These are phyloP conservation scores for Ottelia alismoides DNA, from an alignment of 106 monocot genomes.

Conservation along the genomic window DNA sequence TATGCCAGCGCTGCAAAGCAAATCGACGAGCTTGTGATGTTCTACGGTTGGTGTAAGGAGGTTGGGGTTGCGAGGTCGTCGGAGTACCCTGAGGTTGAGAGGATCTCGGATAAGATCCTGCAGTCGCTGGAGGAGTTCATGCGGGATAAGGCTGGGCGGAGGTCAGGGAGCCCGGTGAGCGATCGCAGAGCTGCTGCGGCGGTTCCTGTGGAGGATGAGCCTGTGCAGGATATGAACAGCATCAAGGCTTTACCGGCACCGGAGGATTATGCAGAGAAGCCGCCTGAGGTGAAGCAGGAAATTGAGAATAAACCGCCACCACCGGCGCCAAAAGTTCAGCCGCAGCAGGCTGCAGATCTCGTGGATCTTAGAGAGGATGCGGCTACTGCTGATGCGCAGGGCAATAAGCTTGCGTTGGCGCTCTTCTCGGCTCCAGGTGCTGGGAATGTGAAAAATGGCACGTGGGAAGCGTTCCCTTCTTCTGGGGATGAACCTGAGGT, in stretches of 20 bases:
- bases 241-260: too few relatives aligned
- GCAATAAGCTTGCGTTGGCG: constrained; percentile 56
- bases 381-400: constrained; percentile 36
- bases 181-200: too few relatives aligned
- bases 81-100: constrained; percentile 76
- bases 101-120: constrained; percentile 61
- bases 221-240: too few relatives aligned
- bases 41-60: constrained; percentile 78
- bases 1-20: constrained; percentile 74
- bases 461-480: constrained; percentile 53
- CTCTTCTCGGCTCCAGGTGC: constrained; percentile 35
- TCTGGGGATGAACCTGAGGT: constrained; percentile 8
- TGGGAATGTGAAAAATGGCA: constrained; percentile 3
- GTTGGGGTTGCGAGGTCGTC: constrained; percentile 63
- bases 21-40: constrained; percentile 60
- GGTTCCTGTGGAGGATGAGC: not conserved
- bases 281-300: too few relatives aligned
- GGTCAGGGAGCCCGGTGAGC: constrained; percentile 36
- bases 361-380: constrained; percentile 54
- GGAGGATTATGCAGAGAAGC: too few relatives aligned
- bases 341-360: constrained; percentile 18
- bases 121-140: constrained; percentile 77
- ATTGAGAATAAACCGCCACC: not conserved
- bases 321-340: not conserved
- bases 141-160: constrained; percentile 45